A percentile compares a stretch with the other conserved stretches of the same genome.
These are phyloP conservation scores for Triangularia verruculosa DNA, from an alignment of 2,329 filamentous ascomycete species.

Conservation along the genomic window DNA sequence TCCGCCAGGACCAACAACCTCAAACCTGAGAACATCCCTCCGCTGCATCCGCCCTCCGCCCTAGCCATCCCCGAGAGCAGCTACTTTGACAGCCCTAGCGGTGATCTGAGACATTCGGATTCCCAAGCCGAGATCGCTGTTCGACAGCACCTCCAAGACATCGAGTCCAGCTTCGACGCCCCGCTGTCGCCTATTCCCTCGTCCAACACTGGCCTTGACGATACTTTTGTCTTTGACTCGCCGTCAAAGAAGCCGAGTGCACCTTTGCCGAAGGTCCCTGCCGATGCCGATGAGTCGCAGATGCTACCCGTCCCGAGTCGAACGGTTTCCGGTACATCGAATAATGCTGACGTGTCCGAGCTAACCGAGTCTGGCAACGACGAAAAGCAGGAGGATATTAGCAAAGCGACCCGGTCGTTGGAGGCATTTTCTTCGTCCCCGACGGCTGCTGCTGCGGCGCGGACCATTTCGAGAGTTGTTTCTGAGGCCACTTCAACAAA, in stretches of 20 bases:
- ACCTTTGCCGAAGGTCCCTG: conserved; percentile 18
- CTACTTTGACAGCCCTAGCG: conserved; percentile 40
- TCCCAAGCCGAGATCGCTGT: conserved; percentile 53
- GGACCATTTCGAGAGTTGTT: conserved; percentile 51
- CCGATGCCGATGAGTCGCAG: conserved; percentile 19
- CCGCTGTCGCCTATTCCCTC: conserved; percentile 55
- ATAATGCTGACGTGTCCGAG: conserved; percentile 17
- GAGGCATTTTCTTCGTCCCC: conserved; percentile 57
- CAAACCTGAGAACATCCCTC: conserved; percentile 28
- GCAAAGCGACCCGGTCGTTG: conserved; percentile 48
- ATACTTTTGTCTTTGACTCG: conserved; percentile 58
- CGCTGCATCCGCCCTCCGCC: conserved; percentile 24
- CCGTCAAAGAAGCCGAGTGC: conserved; percentile 33
- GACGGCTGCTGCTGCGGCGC: conserved; percentile 52
- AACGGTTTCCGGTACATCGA: conserved; percentile 9
- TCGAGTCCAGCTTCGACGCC: conserved; percentile 64
- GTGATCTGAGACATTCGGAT: conserved; percentile 41
- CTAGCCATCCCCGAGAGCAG: conserved; percentile 37
- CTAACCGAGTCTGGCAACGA: conserved; percentile 12
- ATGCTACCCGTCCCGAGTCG: conserved; percentile 23
- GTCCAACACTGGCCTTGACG: conserved; percentile 50
- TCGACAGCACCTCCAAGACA: conserved; percentile 57
- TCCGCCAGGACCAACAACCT: conserved; percentile 17
- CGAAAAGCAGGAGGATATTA: conserved; percentile 14
- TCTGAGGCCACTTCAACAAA: conserved; percentile 37